Percentiles rank a stretch among this genome's conserved stretches.
Evolutionary conservation across 108 stramenopile species (phyloP).

Genomic region (Fragilaria crotonensis): DNA sequence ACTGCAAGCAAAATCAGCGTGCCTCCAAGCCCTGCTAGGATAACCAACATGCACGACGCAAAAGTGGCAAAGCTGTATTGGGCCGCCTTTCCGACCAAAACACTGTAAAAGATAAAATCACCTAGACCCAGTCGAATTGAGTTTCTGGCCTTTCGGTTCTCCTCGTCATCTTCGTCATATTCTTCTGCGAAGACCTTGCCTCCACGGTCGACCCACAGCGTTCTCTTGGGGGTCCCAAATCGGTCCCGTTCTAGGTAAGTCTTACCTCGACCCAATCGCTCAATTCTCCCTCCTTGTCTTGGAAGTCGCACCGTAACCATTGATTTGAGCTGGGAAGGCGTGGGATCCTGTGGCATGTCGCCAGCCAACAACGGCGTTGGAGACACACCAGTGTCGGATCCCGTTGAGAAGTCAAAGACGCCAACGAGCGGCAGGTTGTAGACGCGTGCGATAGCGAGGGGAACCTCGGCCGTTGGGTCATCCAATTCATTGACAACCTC

Average conservation of each 20-base stretch:
- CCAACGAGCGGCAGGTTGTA: conserved; percentile 56
- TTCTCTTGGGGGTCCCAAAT: conserved; percentile 58
- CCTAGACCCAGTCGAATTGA: conserved; percentile 64
- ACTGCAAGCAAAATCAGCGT: conserved; percentile 89
- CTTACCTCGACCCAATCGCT: conserved; percentile 27
- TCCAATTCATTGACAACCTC: not conserved
- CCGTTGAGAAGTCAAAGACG: not conserved
- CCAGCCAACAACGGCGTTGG: conserved; percentile 4
- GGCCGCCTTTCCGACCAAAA: conserved; percentile 90
- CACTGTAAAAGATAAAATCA: conserved; percentile 97
- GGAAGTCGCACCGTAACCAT: conserved; percentile 58
- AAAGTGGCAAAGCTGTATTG: conserved; percentile 88
- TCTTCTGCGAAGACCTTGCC: conserved; percentile 78
- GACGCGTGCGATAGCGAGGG: conserved; percentile 63
- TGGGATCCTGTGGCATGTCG: conserved; percentile 35
- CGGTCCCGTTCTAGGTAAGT: conserved; percentile 52
- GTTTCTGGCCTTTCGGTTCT: conserved; percentile 34
- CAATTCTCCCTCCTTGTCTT: conserved; percentile 60
- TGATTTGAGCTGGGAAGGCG: conserved; percentile 41
- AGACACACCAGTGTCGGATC: conserved; percentile 1
- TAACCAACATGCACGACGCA: conserved; percentile 79
- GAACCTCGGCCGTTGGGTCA: conserved; percentile 27
- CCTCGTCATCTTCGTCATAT: conserved; percentile 32
- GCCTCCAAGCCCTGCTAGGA: conserved; percentile 85
- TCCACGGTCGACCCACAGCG: conserved; percentile 56